Conservation (phyloP, 1,284 basidiomycete genomes). For the Agaricales sp. region DNA sequence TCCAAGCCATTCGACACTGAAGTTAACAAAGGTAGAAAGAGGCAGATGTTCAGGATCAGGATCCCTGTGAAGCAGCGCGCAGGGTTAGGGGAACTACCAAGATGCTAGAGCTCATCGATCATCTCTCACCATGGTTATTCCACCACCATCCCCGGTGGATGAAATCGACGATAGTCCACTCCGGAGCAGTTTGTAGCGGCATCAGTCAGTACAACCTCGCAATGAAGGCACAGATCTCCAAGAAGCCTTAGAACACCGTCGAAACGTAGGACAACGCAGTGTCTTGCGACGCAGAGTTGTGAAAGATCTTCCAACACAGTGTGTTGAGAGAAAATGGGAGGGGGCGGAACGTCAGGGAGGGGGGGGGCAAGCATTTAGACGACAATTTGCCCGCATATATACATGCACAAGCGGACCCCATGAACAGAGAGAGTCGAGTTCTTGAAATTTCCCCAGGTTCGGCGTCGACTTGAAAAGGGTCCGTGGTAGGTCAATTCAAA, state of each 20-base stretch:
- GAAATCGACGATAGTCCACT: conserved; percentile 47
- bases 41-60: conserved; percentile 44
- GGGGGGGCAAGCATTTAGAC: background rate
- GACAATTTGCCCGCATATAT: background rate
- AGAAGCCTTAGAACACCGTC: too few relatives aligned
- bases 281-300: too few relatives aligned
- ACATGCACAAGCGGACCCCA: background rate
- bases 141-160: conserved; percentile 53
- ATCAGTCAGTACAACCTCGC: background rate
- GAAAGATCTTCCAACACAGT: too few relatives aligned
- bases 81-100: background rate
- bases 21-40: conserved; percentile 49
- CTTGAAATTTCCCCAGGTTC: background rate
- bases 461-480: background rate
- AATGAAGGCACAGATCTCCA: background rate
- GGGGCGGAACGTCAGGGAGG: background rate
- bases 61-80: conserved; percentile 31
- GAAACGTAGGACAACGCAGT: too few relatives aligned
- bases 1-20: conserved; percentile 52
- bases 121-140: conserved; percentile 40
- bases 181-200: conserved; percentile 19
- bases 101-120: background rate
- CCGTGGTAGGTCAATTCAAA: background rate
- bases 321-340: too few relatives aligned
- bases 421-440: background rate